Base-by-base conservation (phyloP, 768 basidiomycete species). In the Myochromella boudieri region DNA sequence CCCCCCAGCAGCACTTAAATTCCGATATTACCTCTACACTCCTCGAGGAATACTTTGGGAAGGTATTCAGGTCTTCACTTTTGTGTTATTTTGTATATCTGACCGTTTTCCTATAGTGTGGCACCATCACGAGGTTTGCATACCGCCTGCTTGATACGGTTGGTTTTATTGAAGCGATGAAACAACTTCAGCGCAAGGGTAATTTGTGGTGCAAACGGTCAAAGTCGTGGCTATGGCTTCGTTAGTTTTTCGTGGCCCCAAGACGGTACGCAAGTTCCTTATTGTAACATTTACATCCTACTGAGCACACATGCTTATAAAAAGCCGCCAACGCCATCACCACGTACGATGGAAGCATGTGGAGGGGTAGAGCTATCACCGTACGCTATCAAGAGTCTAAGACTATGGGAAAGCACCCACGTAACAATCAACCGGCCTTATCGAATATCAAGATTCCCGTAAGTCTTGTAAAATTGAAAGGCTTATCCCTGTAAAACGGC, bases 201-300 rank as follows among this genome's bases (percentile, higher is more conserved):
- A 10, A 14, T 41, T 8, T 11, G 28, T 21, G 24, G 32, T 14
- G 14, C 3, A 6, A 20, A 36, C 24, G 46, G 46, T 17, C 32
- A 29, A 34, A 44, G 41, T 17, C 38, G 33, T 20, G 37, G 46
- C 3, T 48, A 17, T 6, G 51, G 51, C 15, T 39, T 52, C 31
- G 29, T 52, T 21, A 31, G 41, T 4, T 52, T 52, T 36, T 37
- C 25, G 2, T 15, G 9, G 6, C 33, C 32, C 2, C 46, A 49
- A 36, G 42, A 44, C 29, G 52, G 52, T 53, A 26, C 14, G 38
- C 10, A 15, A 6, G 6, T 36, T n/a, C n/a, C n/a, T n/a, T n/a
- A n/a, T n/a, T n/a, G n/a, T n/a, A n/a, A n/a, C n/a, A n/a, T n/a
- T n/a, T n/a, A n/a, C n/a, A n/a, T n/a, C n/a, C n/a, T n/a, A n/a